phyloP scores from a whole-genome alignment of 1,139 yeast species.

The Yamadazyma trypodendri region DNA sequence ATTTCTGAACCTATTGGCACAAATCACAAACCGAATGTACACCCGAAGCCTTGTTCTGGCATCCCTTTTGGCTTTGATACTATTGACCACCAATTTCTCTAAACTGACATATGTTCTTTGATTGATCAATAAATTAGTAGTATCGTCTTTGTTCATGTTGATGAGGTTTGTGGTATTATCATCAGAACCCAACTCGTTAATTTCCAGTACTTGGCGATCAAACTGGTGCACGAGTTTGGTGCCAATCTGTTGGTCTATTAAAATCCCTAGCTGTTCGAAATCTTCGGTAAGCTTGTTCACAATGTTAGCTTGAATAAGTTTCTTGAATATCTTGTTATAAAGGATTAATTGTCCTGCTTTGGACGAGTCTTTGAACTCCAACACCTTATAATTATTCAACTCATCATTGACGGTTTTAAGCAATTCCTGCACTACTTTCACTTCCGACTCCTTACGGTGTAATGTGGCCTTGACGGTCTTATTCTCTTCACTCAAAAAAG shows the following conservation, averaged over 20 bases:
- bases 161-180: constrained; percentile 9
- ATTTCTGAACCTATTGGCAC: constrained; percentile 10
- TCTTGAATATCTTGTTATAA: constrained; percentile 6
- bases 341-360: constrained; percentile 4
- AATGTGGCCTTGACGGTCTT: background rate
- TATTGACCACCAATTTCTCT: constrained; percentile 7
- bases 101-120: constrained; percentile 6
- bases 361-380: constrained; percentile 2
- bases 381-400: constrained; percentile 2
- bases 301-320: constrained; percentile 8
- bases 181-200: background rate
- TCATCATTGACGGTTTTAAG: constrained; percentile 7
- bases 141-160: constrained; percentile 6
- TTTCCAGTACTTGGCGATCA: background rate
- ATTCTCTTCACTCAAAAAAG: constrained; percentile 3
- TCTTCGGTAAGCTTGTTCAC: constrained; percentile 11
- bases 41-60: constrained; percentile 8
- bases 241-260: constrained; percentile 7
- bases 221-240: constrained; percentile 1
- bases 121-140: constrained; percentile 7
- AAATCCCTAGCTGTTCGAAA: constrained; percentile 10
- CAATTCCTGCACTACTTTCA: constrained; percentile 6
- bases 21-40: constrained; percentile 11
- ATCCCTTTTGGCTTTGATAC: constrained; percentile 5
- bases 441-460: constrained; percentile 3